These are phyloP conservation scores for Helianthus tuberosus DNA, from an alignment of 129 eudicot genomes.

Conservation along the genomic window DNA sequence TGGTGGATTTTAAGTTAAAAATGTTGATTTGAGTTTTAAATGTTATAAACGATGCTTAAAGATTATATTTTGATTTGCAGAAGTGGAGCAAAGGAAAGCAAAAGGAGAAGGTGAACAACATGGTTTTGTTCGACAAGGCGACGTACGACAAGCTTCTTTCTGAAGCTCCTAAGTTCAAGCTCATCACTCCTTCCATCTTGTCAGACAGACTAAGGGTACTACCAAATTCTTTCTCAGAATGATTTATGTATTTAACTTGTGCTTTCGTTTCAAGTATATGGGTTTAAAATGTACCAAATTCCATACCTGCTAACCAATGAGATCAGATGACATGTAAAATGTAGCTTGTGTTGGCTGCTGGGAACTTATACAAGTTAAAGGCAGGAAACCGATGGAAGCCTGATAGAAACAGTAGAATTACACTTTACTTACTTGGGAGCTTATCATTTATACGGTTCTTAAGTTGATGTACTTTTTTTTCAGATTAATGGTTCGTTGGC, in stretches of 20 bases:
- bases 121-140: slow-evolving; percentile 14
- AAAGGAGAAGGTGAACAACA: slow-evolving; percentile 20
- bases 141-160: slow-evolving; percentile 19
- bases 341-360: too few relatives aligned
- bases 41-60: not conserved
- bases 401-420: too few relatives aligned
- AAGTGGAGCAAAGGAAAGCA: slow-evolving; percentile 18
- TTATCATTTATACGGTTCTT: too few relatives aligned
- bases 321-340: too few relatives aligned
- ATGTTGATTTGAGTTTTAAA: not conserved
- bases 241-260: not conserved
- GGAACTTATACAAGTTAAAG: too few relatives aligned
- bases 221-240: not conserved
- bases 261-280: not conserved
- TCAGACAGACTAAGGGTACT: slow-evolving; percentile 13
- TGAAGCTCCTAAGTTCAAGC: slow-evolving; percentile 16
- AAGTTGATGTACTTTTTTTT: not conserved
- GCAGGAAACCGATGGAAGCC: too few relatives aligned
- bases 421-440: too few relatives aligned
- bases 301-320: too few relatives aligned
- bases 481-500: slow-evolving; percentile 86
- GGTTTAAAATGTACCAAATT: too few relatives aligned
- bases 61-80: slow-evolving; percentile 1
- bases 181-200: slow-evolving; percentile 17
- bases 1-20: not conserved